These are phyloP conservation scores for Eremothecium coryli DNA, from an alignment of 1,139 yeast species.

Conservation along the genomic window DNA sequence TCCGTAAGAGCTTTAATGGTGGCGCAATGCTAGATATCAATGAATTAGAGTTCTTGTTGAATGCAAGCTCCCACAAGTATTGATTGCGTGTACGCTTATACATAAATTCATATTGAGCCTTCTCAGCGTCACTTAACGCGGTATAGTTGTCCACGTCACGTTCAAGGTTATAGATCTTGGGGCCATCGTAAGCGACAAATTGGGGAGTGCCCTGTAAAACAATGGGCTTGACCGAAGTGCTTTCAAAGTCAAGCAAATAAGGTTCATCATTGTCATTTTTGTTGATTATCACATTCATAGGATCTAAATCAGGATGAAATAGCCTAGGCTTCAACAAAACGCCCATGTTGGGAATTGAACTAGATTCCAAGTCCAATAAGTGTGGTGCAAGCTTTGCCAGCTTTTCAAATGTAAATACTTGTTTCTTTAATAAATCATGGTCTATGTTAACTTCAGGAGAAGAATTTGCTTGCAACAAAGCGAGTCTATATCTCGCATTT, in stretches of 20 bases:
- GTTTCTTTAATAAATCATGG: slow-evolving; percentile 39
- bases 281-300: slow-evolving; percentile 64
- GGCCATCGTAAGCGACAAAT: slow-evolving; percentile 80
- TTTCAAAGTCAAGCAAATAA: slow-evolving; percentile 72
- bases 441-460: slow-evolving; percentile 33
- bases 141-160: slow-evolving; percentile 68
- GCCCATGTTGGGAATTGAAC: slow-evolving; percentile 46
- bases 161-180: slow-evolving; percentile 64
- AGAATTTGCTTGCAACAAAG: slow-evolving; percentile 47
- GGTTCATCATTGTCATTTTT: slow-evolving; percentile 33
- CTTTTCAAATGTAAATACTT: slow-evolving; percentile 51
- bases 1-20: slow-evolving; percentile 57
- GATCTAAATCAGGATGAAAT: slow-evolving; percentile 77
- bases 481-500: slow-evolving; percentile 46
- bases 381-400: slow-evolving; percentile 46
- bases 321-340: slow-evolving; percentile 67
- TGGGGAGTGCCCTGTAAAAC: slow-evolving; percentile 68
- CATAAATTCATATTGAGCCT: slow-evolving; percentile 77
- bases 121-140: slow-evolving; percentile 57
- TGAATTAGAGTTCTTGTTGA: slow-evolving; percentile 53
- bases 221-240: slow-evolving; percentile 70
- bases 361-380: slow-evolving; percentile 44
- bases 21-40: slow-evolving; percentile 75
- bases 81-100: slow-evolving; percentile 86
- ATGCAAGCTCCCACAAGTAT: slow-evolving; percentile 71